These are phyloP conservation scores for Talaromyces amestolkiae DNA, from an alignment of 2,329 filamentous ascomycete genomes.

Conservation along the genomic window DNA sequence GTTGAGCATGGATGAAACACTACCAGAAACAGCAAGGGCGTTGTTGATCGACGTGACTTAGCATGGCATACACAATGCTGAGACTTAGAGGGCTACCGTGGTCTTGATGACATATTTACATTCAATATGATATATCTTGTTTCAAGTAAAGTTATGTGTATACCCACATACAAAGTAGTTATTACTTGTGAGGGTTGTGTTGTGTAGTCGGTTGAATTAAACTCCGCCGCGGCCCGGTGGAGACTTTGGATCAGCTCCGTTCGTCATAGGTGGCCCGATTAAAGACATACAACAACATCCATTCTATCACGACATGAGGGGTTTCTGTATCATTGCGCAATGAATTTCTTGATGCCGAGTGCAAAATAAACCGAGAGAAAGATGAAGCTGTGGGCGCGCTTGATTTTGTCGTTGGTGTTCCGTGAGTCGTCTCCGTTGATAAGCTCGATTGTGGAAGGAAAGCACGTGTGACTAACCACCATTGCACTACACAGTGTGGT, in stretches of 20 bases:
- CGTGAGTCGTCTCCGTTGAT: constrained; percentile 28
- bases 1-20: too few relatives aligned
- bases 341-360: constrained; percentile 14
- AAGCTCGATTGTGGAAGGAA: not conserved
- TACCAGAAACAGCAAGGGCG: too few relatives aligned
- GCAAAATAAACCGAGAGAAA: constrained; percentile 24
- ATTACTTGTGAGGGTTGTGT: too few relatives aligned
- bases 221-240: not conserved
- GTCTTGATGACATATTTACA: too few relatives aligned
- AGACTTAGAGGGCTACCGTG: too few relatives aligned
- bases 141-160: not conserved
- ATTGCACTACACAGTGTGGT: constrained; percentile 29
- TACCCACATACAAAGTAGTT: too few relatives aligned
- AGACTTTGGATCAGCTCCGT: constrained; percentile 10
- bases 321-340: constrained; percentile 10
- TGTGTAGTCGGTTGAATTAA: not conserved
- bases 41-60: too few relatives aligned
- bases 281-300: not conserved
- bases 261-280: constrained; percentile 20
- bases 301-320: not conserved
- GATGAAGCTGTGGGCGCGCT: constrained; percentile 36
- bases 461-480: not conserved
- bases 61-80: too few relatives aligned
- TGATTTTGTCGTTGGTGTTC: constrained; percentile 35
- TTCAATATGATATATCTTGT: not conserved